These are phyloP conservation scores for Aspergillus aculeatinus DNA, from an alignment of 2,329 filamentous ascomycete species.

Conservation along the genomic window DNA sequence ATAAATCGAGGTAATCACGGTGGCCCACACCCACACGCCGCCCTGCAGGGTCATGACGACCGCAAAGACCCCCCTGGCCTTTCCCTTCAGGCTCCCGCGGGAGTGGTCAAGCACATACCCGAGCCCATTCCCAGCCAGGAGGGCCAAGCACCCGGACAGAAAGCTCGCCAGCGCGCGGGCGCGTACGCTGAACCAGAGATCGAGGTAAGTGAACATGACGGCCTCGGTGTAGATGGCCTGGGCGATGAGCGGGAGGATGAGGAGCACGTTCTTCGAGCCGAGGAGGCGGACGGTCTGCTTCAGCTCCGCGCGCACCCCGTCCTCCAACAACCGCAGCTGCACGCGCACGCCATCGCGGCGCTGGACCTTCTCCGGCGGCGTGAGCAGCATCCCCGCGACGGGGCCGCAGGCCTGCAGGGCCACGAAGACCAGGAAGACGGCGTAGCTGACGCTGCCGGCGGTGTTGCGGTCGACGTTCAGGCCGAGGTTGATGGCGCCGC, in stretches of 20 bases:
- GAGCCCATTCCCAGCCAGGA: slow-evolving; percentile 64
- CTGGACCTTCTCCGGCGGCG: slow-evolving; percentile 60
- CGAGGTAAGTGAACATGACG: slow-evolving; percentile 69
- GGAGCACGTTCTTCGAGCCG: slow-evolving; percentile 60
- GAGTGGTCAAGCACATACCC: slow-evolving; percentile 65
- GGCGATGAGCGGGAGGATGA: slow-evolving; percentile 66
- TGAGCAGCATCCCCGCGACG: slow-evolving; percentile 64
- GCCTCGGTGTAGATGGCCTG: slow-evolving; percentile 71
- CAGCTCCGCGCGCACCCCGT: slow-evolving; percentile 60
- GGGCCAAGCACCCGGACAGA: slow-evolving; percentile 65
- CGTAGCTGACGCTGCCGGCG: slow-evolving; percentile 67
- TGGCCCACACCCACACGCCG: slow-evolving; percentile 71
- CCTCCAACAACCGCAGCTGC: slow-evolving; percentile 53
- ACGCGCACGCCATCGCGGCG: slow-evolving; percentile 65
- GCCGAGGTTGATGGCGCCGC: slow-evolving; percentile 69
- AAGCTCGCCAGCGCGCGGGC: slow-evolving; percentile 70
- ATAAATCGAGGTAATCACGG: slow-evolving; percentile 63
- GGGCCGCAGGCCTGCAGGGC: slow-evolving; percentile 66
- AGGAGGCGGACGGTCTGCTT: slow-evolving; percentile 60
- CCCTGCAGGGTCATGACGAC: slow-evolving; percentile 57
- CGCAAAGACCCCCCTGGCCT: slow-evolving; percentile 57
- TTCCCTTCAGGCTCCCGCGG: slow-evolving; percentile 53
- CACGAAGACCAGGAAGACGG: slow-evolving; percentile 69
- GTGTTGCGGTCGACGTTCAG: slow-evolving; percentile 59
- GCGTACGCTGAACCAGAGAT: slow-evolving; percentile 68